phyloP scores from a whole-genome alignment of 2,329 filamentous ascomycete species.

The Monosporascus sp. region DNA sequence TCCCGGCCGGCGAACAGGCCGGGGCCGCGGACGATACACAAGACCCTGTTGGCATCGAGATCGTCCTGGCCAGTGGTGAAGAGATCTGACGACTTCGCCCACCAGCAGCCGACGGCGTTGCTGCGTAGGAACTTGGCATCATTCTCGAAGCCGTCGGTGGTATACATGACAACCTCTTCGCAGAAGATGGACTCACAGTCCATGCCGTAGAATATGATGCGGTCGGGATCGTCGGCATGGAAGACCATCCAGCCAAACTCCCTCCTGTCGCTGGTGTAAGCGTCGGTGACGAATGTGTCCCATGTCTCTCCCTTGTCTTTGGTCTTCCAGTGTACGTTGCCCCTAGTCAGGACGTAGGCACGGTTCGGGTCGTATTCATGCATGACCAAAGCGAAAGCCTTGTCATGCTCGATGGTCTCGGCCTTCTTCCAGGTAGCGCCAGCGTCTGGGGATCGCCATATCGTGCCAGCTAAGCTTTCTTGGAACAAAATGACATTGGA shows the following conservation, averaged over 20 bases:
- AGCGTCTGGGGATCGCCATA: constrained; percentile 76
- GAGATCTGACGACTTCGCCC: constrained; percentile 71
- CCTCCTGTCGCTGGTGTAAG: constrained; percentile 49
- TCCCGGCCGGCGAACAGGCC: constrained; percentile 63
- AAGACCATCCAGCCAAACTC: constrained; percentile 57
- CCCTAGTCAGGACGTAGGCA: constrained; percentile 72
- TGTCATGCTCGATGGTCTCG: constrained; percentile 57
- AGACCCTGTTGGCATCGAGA: constrained; percentile 62
- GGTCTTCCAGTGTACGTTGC: constrained; percentile 73
- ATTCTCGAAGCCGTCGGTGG: constrained; percentile 75
- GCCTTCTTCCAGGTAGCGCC: constrained; percentile 71
- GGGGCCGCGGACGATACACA: constrained; percentile 71
- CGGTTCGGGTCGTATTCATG: constrained; percentile 74
- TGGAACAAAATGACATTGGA: constrained; percentile 76
- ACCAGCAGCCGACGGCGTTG: constrained; percentile 72
- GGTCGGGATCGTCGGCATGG: constrained; percentile 76
- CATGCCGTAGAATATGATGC: constrained; percentile 79
- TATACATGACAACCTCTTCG: constrained; percentile 64
- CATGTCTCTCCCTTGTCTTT: constrained; percentile 78
- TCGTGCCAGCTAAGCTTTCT: constrained; percentile 55
- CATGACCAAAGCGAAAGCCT: constrained; percentile 59
- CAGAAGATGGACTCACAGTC: constrained; percentile 61
- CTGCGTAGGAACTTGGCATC: constrained; percentile 58
- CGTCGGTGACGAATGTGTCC: constrained; percentile 63
- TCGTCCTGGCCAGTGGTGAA: constrained; percentile 67